Evolutionary conservation across 1,139 yeast species (phyloP), one percentile per base, ranked within the genome.

Genomic region (Taiozyma sp.): DNA sequence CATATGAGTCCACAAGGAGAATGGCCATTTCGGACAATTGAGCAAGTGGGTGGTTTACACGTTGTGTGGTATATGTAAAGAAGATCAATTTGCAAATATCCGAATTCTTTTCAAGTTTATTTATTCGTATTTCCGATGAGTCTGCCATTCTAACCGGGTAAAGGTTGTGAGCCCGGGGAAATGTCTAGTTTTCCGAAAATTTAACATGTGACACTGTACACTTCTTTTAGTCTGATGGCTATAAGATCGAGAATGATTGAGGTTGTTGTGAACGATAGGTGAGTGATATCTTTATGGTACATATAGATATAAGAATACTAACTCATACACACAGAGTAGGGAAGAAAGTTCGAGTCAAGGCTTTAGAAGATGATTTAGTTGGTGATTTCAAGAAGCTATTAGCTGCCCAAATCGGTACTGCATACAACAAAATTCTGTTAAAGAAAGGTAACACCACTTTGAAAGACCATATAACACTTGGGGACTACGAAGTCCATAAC

Each of bases 401-500:
- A 19, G 85, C 93, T 0, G 73, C 89, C 21, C 98, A 91, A 64
- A 79, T 88, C 21, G 96, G 96, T 7, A 85, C 91, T 1, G 71
- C 83, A 1, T 72, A 79, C 45, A 86, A 82, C 41, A 88, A 88
- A 66, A 71, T 84, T 56, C 76, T 83, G 2, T 68, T 88, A 57
- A 87, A 85, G 65, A 88, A 85, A 62, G 95, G 95, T 28, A 85
- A 90, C 62, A 85, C 82, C 54, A 80, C 88, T 0, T 84, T 81
- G 67, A 91, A 91, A 65, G 95, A 93, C 62, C 98, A 90, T 63
- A 91, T 93, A 53, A 77, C 91, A 0, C 73, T 93, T 49, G 96
- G 86, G 26, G 99, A 93, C 66, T 93, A 95, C 65, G 99, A 93
- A 67, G 81, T 93, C 16, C 96, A 90, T 63, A 86, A 90, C 66